phyloP scores from a whole-genome alignment of 2,329 filamentous ascomycete species.

The Hypoxylon sp. region DNA sequence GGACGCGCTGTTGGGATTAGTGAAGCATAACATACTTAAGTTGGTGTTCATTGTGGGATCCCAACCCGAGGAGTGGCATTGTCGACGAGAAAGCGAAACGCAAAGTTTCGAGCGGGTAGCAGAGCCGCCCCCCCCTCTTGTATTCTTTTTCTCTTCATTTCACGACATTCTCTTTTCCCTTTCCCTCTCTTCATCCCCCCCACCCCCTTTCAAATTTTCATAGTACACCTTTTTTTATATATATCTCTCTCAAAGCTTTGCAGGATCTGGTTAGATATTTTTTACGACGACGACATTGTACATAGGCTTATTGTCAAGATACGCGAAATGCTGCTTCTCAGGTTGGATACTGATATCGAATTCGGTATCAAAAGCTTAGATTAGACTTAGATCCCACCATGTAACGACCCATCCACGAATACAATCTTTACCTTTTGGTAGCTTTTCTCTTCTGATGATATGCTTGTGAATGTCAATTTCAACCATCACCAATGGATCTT shows the following conservation, averaged over 20 bases:
- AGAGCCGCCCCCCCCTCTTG: conserved; percentile 23
- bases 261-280: conserved; percentile 20
- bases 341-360: conserved; percentile 30
- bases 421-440: conserved; percentile 21
- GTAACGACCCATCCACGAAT: conserved; percentile 24
- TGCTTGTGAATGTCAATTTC: too few relatives aligned
- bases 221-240: too few relatives aligned
- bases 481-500: too few relatives aligned
- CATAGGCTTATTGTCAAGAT: conserved; percentile 32
- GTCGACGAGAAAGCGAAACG: conserved; percentile 24
- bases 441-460: neutral
- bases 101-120: conserved; percentile 17
- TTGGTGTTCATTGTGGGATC: conserved; percentile 31
- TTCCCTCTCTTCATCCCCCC: conserved; percentile 6
- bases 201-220: too few relatives aligned
- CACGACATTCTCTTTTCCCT: conserved; percentile 25
- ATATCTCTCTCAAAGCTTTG: conserved; percentile 18
- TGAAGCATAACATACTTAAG: conserved; percentile 22
- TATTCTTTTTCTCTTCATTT: conserved; percentile 32
- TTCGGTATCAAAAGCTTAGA: conserved; percentile 34
- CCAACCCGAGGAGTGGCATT: conserved; percentile 26
- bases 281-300: conserved; percentile 29
- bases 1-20: conserved; percentile 1
- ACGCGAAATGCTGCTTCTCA: conserved; percentile 34
- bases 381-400: conserved; percentile 36